Base-by-base conservation (phyloP, 129 eudicot genomes). In the Calendula officinalis region DNA sequence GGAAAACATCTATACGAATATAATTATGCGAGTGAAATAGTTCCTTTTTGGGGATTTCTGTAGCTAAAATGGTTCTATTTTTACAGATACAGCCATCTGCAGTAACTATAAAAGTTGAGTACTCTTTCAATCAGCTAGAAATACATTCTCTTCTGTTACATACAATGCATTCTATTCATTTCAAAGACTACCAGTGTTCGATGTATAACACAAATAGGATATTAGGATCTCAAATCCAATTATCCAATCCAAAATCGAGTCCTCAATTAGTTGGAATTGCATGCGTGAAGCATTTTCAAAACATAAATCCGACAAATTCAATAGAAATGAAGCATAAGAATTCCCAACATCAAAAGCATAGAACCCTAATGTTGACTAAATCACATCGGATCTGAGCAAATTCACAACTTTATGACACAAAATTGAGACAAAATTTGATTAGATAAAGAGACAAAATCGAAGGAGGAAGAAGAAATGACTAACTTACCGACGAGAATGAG, bases 401-500 rank as follows among this genome's bases (percentile, higher is more conserved):
- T 64, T 45, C 9, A 37, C 32, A 37, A 43, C 35, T 71, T 40
- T 50, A 30, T 38, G 41, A 48, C 30, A 7, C 55, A 70, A 70
- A 60, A 60, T 39, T 70, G 8, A 35, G 32, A 14, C 8, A 16
- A 15, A 69, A 58, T 3, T 10, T 5, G 12, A 42, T 0, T 5
- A 51, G 9, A 37, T 3, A 39, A 13, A 6, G 8, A 43, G 15
- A 13, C 40, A 53, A 50, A 38, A 10, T 13, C 13, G 45, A 16
- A 33, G 47, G 14, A 32, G 17, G 17, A 30, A 42, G 6, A 43
- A 60, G 75, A 52, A 41, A 38, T 39, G 6, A 17, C 22, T 53
- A 5, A 40, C 1, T 17, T 82, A 92, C 98, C 96, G 36, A 92
- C 79, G 80, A 92, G 96, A 56, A 92, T 88, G 85, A 92, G 95